A percentile compares a stretch with the other conserved stretches of the same genome.
These are phyloP conservation scores for Protea cynaroides DNA, from an alignment of 164 flowering plant genomes.

Conservation along the genomic window DNA sequence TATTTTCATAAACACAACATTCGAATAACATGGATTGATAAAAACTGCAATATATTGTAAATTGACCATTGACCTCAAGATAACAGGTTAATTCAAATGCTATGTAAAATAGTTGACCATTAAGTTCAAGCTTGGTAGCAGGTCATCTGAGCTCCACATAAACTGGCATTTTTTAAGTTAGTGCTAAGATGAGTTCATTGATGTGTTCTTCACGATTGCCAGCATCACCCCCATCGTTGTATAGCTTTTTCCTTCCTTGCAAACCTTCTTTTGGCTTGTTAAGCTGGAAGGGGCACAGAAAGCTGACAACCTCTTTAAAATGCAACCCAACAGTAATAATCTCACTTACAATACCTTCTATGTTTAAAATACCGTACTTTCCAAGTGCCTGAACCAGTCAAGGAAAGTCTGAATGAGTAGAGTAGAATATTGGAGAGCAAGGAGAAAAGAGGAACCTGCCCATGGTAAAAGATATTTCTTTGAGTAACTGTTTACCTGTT, in stretches of 20 bases:
- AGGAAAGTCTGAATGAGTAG: background rate
- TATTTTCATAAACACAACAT: no score
- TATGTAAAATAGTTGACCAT: no score
- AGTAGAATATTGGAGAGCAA: background rate
- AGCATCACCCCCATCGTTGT: constrained; percentile 71
- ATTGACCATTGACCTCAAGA: no score
- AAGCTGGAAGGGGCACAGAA: constrained; percentile 70
- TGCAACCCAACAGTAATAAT: constrained; percentile 63
- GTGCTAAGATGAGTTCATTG: constrained; percentile 58
- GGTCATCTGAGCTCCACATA: no score
- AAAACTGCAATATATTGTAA: no score
- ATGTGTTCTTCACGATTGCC: constrained; percentile 68
- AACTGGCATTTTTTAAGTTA: constrained; percentile 11
- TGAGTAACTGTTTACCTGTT: constrained; percentile 44
- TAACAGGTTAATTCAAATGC: no score
- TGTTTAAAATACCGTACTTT: constrained; percentile 50
- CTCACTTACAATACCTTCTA: constrained; percentile 79
- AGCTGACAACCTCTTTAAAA: constrained; percentile 54
- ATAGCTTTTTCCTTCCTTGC: constrained; percentile 40
- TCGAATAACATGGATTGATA: no score
- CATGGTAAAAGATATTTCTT: background rate
- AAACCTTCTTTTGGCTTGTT: constrained; percentile 60
- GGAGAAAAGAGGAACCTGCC: background rate
- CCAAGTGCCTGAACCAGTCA: constrained; percentile 51
- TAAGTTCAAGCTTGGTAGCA: no score